Evolutionary conservation across 805 yeast genomes (phyloP).

Genomic region (Metschnikowia continentalis): DNA sequence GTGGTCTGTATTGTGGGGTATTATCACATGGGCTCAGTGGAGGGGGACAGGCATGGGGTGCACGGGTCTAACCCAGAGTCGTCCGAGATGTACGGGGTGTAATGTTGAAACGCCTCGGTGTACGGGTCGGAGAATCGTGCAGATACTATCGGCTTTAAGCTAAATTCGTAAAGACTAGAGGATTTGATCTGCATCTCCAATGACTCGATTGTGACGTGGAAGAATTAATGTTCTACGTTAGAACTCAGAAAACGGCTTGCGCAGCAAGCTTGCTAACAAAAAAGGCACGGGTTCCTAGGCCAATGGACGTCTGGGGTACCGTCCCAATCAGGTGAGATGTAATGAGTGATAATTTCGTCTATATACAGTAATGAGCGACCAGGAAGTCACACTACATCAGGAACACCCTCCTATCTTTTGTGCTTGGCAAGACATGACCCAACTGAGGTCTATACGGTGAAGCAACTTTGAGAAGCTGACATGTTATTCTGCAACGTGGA

Average conservation of each 20-base stretch:
- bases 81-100: not conserved
- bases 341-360: not conserved
- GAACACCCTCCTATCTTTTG: not conserved
- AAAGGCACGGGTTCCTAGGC: not conserved
- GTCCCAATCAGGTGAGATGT: not conserved
- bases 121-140: no score
- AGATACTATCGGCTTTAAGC: no score
- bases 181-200: no score
- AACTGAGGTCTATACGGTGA: not conserved
- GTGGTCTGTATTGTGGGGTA: not conserved
- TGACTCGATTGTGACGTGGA: no score
- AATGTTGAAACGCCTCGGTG: not conserved
- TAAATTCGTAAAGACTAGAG: no score
- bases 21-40: constrained; percentile 37
- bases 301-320: not conserved
- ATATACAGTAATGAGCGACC: no score
- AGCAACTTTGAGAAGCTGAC: not conserved
- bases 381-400: no score
- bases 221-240: no score
- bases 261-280: not conserved
- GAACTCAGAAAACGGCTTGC: no score
- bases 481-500: not conserved
- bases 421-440: not conserved
- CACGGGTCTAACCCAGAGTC: not conserved
- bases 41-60: constrained; percentile 58